A percentile compares a stretch with the other conserved stretches of the same genome.
Evolutionary conservation across 73 alveolate species (phyloP).

Genomic region (Paramecium octaurelia): DNA sequence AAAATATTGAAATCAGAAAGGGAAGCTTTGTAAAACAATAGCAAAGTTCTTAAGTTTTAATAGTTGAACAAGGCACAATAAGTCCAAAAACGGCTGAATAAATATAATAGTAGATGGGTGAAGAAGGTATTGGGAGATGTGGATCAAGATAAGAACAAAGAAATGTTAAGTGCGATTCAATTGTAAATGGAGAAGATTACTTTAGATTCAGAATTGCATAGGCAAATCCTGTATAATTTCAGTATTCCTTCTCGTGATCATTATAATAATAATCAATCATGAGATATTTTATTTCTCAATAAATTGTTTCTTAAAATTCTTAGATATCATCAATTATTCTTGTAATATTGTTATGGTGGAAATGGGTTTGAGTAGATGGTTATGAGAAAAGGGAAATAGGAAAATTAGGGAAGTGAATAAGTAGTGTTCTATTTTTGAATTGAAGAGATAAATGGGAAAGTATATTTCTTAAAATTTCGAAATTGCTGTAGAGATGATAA

Average conservation of each 20-base stretch:
- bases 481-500: neutral
- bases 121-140: neutral
- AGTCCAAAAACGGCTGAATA: neutral
- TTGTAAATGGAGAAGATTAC: neutral
- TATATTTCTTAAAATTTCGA: neutral
- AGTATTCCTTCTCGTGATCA: conserved; percentile 7
- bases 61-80: neutral
- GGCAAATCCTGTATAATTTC: neutral
- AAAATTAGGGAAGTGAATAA: neutral
- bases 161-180: neutral
- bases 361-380: neutral
- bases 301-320: neutral
- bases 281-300: neutral
- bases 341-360: neutral
- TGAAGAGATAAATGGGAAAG: neutral
- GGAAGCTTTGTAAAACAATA: neutral
- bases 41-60: neutral
- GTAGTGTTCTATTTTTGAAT: neutral
- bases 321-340: no score
- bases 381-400: neutral
- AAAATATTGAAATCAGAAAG: conserved; percentile 6
- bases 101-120: neutral
- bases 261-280: neutral
- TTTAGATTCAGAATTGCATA: neutral
- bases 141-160: neutral